A percentile compares a stretch with the other conserved stretches of the same genome.
Conservation (phyloP, 176 grass and related monocot species). For the Cenchrus purpureus region DNA sequence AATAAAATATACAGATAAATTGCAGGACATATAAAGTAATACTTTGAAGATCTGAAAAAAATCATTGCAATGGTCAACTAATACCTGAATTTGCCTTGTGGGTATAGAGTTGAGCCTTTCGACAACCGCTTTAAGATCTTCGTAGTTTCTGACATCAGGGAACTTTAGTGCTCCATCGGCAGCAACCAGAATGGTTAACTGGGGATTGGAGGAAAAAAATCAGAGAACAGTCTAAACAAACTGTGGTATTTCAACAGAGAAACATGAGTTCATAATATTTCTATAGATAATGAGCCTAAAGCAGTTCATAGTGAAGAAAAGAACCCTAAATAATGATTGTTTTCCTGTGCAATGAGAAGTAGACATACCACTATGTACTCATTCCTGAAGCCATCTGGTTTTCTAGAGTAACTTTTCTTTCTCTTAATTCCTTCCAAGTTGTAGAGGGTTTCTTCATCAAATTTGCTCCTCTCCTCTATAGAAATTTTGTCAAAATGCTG, state of each 20-base stretch:
- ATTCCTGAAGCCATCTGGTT: slow-evolving; percentile 45
- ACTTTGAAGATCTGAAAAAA: neutral
- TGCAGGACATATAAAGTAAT: too few species aligned
- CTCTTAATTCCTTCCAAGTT: slow-evolving; percentile 43
- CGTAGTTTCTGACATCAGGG: neutral
- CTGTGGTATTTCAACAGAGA: neutral
- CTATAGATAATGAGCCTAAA: neutral
- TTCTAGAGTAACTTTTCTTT: slow-evolving; percentile 38
- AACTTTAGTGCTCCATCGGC: slow-evolving; percentile 31
- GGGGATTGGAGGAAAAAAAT: neutral
- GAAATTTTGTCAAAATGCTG: slow-evolving; percentile 38
- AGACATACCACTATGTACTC: slow-evolving; percentile 47
- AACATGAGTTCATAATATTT: neutral
- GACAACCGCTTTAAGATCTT: slow-evolving; percentile 14
- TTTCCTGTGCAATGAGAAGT: neutral
- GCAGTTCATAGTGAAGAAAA: neutral
- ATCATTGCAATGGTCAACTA: neutral
- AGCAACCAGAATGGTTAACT: slow-evolving; percentile 45
- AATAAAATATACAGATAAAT: neutral
- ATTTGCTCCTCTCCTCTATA: slow-evolving; percentile 39
- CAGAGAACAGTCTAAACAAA: neutral
- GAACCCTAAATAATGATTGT: neutral
- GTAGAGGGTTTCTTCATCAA: slow-evolving; percentile 49
- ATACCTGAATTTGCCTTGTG: neutral
- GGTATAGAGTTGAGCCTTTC: slow-evolving; percentile 29